Conservation (phyloP, 2,329 filamentous ascomycete genomes). For the Colletotrichum sp. region DNA sequence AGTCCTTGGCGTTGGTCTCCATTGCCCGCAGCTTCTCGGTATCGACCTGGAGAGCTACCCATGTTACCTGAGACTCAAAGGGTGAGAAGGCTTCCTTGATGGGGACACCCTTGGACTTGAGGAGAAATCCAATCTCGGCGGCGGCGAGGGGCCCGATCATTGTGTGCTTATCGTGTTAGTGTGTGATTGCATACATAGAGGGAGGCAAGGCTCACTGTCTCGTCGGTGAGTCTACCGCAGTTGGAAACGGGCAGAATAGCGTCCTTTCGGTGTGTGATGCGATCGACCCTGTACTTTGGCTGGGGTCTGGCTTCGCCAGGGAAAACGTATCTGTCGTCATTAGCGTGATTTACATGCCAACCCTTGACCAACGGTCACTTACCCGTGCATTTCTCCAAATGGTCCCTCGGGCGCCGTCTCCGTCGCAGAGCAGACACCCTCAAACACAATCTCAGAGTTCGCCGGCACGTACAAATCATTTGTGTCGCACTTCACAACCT, state of each 20-base stretch:
- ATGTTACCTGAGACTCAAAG: constrained; percentile 52
- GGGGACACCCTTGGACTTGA: constrained; percentile 41
- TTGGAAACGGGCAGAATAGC: constrained; percentile 54
- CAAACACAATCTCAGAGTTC: constrained; percentile 54
- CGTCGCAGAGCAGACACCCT: constrained; percentile 49
- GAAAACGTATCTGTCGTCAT: constrained; percentile 33
- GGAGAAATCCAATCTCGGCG: constrained; percentile 43
- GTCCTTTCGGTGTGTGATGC: constrained; percentile 51
- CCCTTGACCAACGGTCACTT: background rate
- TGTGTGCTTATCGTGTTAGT: constrained; percentile 25
- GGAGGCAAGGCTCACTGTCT: constrained; percentile 31
- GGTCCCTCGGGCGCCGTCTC: constrained; percentile 51
- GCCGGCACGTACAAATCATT: constrained; percentile 54
- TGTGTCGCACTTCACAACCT: constrained; percentile 57
- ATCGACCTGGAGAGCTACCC: constrained; percentile 60
- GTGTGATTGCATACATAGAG: accelerated
- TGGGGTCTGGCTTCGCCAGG: constrained; percentile 1
- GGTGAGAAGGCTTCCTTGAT: constrained; percentile 48
- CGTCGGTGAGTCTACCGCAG: constrained; percentile 48
- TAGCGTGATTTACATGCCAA: background rate
- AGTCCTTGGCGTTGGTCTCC: constrained; percentile 48
- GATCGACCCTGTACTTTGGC: constrained; percentile 47
- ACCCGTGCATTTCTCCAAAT: constrained; percentile 47
- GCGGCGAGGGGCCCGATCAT: constrained; percentile 46
- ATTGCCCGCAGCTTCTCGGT: constrained; percentile 58